Evolutionary conservation across 257 asterid species (phyloP).

Genomic region (Nicotiana knightiana): DNA sequence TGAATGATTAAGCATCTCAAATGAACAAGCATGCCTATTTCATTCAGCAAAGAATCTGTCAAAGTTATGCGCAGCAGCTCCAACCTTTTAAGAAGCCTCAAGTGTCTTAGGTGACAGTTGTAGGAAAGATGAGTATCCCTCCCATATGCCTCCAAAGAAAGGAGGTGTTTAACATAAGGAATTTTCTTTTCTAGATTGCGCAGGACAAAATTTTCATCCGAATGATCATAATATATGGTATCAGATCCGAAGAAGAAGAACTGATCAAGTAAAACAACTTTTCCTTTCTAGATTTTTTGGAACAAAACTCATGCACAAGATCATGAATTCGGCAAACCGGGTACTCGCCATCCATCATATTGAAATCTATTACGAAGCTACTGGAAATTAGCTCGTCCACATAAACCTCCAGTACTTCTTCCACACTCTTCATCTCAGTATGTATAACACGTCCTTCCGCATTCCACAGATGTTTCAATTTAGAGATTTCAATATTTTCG

Average conservation of each 20-base stretch:
- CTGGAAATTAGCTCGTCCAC: conserved; percentile 19
- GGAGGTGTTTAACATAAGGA: conserved; percentile 1
- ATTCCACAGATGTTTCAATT: conserved; percentile 20
- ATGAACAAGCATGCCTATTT: not conserved
- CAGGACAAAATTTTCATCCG: not conserved
- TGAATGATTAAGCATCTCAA: not conserved
- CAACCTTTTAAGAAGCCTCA: conserved; percentile 8
- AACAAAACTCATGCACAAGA: conserved; percentile 13
- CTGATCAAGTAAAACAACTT: not conserved
- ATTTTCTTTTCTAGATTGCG: not conserved
- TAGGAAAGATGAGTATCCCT: not conserved
- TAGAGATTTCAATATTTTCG: conserved; percentile 2
- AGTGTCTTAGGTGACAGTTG: not conserved
- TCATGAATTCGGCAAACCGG: conserved; percentile 15
- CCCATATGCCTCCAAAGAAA: not conserved
- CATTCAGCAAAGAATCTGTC: conserved; percentile 1
- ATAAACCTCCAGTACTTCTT: conserved; percentile 17
- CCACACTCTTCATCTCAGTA: not conserved
- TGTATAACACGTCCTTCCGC: conserved; percentile 27
- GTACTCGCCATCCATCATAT: conserved; percentile 9
- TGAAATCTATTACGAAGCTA: conserved; percentile 14
- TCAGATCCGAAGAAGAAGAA: not conserved
- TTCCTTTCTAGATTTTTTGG: conserved; percentile 13
- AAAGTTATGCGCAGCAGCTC: not conserved
- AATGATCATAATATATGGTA: not conserved